Percentiles rank a stretch among this genome's conserved stretches.
phyloP scores from a whole-genome alignment of 2,329 filamentous ascomycete genomes.

The Ceratocystis papillata region DNA sequence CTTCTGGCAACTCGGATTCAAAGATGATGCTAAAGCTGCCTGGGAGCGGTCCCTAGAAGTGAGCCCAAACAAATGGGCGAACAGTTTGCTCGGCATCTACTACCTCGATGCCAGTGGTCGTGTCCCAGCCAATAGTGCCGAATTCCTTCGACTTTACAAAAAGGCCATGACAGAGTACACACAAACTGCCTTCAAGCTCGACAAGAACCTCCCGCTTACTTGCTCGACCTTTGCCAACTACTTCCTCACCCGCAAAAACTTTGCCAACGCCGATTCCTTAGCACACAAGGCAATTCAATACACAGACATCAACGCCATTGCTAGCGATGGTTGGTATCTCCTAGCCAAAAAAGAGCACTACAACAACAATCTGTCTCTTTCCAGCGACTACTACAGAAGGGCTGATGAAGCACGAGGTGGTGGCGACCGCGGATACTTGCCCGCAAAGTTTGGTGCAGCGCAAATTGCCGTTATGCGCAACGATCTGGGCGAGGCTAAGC shows the following conservation, averaged over 20 bases:
- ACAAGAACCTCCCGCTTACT: conserved; percentile 81
- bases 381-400: conserved; percentile 75
- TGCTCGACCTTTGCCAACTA: conserved; percentile 85
- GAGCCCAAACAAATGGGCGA: conserved; percentile 71
- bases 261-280: conserved; percentile 71
- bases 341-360: conserved; percentile 87
- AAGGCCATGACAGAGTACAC: conserved; percentile 92
- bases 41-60: conserved; percentile 84
- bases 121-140: conserved; percentile 69
- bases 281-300: conserved; percentile 89
- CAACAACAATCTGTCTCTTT: conserved; percentile 60
- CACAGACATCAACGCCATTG: conserved; percentile 91
- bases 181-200: conserved; percentile 83
- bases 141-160: conserved; percentile 77
- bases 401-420: conserved; percentile 88
- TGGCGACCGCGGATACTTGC: conserved; percentile 79
- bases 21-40: conserved; percentile 78
- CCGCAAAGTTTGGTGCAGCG: conserved; percentile 87
- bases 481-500: conserved; percentile 83
- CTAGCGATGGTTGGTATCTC: conserved; percentile 95
- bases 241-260: conserved; percentile 72
- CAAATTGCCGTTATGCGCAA: conserved; percentile 77
- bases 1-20: conserved; percentile 92
- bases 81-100: conserved; percentile 80
- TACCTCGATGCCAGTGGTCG: conserved; percentile 79